Conservation (phyloP, 129 eudicot species). For the Cynara cardunculus region DNA sequence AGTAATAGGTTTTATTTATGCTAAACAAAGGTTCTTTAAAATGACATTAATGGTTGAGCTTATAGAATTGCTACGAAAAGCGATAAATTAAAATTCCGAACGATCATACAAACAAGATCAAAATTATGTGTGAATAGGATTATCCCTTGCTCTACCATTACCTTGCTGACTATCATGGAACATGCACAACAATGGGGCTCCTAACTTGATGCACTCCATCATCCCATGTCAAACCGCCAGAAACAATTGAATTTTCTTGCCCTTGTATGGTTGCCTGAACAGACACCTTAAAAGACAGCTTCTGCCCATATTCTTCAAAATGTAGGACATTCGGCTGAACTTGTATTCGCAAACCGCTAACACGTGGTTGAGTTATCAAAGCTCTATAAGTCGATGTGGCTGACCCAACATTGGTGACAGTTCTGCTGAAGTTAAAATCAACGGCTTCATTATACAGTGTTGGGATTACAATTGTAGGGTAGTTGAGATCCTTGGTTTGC, state of each 20-base stretch:
- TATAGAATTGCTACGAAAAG: no score
- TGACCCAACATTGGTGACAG: conserved; percentile 19
- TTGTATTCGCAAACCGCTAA: not conserved
- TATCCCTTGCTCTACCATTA: not conserved
- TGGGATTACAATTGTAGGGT: conserved; percentile 22
- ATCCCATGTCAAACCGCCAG: conserved; percentile 18
- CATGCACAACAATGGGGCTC: conserved; percentile 31
- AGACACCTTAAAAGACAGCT: conserved; percentile 10
- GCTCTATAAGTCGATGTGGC: conserved; percentile 9
- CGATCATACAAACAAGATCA: no score
- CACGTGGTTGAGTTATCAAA: not conserved
- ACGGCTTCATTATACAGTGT: not conserved
- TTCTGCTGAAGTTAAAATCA: not conserved
- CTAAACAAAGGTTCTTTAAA: no score
- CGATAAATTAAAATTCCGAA: no score
- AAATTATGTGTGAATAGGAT: no score
- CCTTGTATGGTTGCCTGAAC: not conserved
- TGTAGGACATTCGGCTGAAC: conserved; percentile 20
- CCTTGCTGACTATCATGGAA: not conserved
- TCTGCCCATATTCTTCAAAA: conserved; percentile 9
- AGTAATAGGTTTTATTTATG: no score
- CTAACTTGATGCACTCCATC: conserved; percentile 29
- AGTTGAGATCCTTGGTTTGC: conserved; percentile 17
- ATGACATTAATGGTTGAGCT: no score
- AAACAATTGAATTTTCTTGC: conserved; percentile 2